These are phyloP conservation scores for Gelatoporia subvermispora DNA, from an alignment of 768 basidiomycete species.

Conservation along the genomic window DNA sequence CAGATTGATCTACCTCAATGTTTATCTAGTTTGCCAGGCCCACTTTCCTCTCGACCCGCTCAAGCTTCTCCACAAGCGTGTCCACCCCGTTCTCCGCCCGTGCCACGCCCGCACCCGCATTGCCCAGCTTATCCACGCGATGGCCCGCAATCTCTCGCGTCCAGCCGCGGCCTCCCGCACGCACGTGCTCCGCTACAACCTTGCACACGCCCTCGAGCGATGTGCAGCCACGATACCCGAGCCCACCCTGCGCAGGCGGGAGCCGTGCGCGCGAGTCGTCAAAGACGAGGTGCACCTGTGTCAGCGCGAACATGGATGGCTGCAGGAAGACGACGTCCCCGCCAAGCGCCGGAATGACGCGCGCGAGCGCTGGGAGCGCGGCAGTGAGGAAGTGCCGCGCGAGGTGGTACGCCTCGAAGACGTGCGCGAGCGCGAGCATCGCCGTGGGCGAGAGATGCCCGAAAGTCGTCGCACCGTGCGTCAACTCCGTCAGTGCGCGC, in stretches of 20 bases:
- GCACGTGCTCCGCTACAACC: constrained; percentile 27
- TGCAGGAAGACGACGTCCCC: constrained; percentile 35
- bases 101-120: constrained; percentile 20
- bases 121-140: constrained; percentile 11
- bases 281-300: constrained; percentile 32
- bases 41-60: too few relatives aligned
- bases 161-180: constrained; percentile 20
- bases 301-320: constrained; percentile 33
- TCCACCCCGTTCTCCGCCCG: constrained; percentile 22
- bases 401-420: constrained; percentile 54
- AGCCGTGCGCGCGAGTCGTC: constrained; percentile 35
- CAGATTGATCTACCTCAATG: too few relatives aligned
- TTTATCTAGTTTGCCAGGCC: too few relatives aligned
- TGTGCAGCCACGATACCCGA: constrained; percentile 29
- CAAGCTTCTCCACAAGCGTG: constrained; percentile 18
- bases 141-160: constrained; percentile 19
- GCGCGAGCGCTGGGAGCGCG: constrained; percentile 27
- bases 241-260: constrained; percentile 30
- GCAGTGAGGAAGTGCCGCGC: constrained; percentile 36
- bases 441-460: constrained; percentile 51
- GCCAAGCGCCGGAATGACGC: constrained; percentile 18
- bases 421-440: constrained; percentile 59
- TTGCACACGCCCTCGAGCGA: constrained; percentile 31
- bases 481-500: constrained; percentile 47
- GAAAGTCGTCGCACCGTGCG: constrained; percentile 54